Evolutionary conservation across 1,284 basidiomycete species (phyloP), one percentile per base, ranked within the genome.

Genomic region (Hortiboletus rubellus): DNA sequence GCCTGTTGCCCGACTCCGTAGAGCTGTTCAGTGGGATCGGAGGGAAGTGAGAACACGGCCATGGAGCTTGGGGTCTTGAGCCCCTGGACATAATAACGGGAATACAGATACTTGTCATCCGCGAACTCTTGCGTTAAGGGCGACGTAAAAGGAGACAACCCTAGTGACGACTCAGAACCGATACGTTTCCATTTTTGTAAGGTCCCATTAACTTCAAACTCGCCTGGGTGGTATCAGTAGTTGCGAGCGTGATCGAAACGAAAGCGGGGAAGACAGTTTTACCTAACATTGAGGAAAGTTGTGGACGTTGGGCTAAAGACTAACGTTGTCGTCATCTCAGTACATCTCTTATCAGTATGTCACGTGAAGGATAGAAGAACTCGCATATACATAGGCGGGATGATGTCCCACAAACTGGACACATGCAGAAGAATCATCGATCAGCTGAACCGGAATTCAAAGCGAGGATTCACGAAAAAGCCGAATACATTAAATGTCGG

Each of bases 181-280:
- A 6, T 27, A 27, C 27, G 5, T 27, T 27, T 27, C 27, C 27
- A 7, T 27, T 27, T 22, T 27, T 27, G 27, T 27, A 27, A 27
- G 27, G 27, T 27, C 27, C 27, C 27, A 27, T 27, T 27, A 27
- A 27, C 27, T 27, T 27, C 6, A 7, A 27, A 14, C 72, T 72
- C 9, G 63, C 62, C 50, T 64, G 57, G 41, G 58, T 57, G 30
- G 62, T 57, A 18, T 47, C 34, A 30, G 37, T 41, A 14, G 33
- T 59, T 37, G 54, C 34, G 22, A 37, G 30, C 15, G 41, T 10
- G 27, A 49, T 37, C 2, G 33, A 42, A 14, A 50, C 34, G 12
- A 53, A 37, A 45, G 38, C 17, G 33, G 57, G 12, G 9, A 58
- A 5, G 38, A 11, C 7, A 5, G 11, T 24, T 27, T 40, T 31